Evolutionary conservation across 768 basidiomycete species (phyloP).

Genomic region (Roridomyces roridus): DNA sequence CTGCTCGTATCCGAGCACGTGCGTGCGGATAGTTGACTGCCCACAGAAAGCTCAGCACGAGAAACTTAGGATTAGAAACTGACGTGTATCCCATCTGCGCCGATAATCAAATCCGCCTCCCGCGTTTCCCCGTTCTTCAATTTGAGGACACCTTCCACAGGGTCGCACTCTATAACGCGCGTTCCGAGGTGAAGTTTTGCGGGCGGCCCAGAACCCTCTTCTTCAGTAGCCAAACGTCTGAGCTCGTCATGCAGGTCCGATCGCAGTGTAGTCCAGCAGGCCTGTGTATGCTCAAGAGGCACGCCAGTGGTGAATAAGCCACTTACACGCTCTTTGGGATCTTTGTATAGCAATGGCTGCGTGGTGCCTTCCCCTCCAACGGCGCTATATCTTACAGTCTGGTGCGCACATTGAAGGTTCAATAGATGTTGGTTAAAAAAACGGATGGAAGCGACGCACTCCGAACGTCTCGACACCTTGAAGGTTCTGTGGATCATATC

Average conservation of each 20-base stretch:
- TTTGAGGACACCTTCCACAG: neutral
- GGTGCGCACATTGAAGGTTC: no score
- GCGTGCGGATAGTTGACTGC: conserved; percentile 13
- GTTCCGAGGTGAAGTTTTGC: conserved; percentile 5
- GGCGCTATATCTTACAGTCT: conserved; percentile 13
- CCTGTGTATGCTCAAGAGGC: neutral
- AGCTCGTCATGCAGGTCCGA: conserved; percentile 20
- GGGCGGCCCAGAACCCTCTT: neutral
- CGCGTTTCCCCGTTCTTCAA: conserved; percentile 10
- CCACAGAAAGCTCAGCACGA: neutral
- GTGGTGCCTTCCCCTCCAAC: conserved; percentile 7
- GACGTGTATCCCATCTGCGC: conserved; percentile 19
- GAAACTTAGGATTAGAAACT: neutral
- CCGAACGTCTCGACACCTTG: conserved; percentile 16
- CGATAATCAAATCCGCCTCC: conserved; percentile 13
- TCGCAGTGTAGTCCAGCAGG: conserved; percentile 9
- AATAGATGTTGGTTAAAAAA: no score
- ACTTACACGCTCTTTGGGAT: neutral
- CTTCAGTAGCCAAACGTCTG: conserved; percentile 6
- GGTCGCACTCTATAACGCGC: conserved; percentile 12
- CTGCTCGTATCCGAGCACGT: conserved; percentile 16
- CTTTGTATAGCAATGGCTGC: neutral
- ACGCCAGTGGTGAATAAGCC: no score
- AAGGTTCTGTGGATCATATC: conserved; percentile 7
- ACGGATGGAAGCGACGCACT: neutral